Percentiles rank a stretch among this genome's conserved stretches.
phyloP scores from a whole-genome alignment of 441 rosid species.

The Adansonia rubrostipa region DNA sequence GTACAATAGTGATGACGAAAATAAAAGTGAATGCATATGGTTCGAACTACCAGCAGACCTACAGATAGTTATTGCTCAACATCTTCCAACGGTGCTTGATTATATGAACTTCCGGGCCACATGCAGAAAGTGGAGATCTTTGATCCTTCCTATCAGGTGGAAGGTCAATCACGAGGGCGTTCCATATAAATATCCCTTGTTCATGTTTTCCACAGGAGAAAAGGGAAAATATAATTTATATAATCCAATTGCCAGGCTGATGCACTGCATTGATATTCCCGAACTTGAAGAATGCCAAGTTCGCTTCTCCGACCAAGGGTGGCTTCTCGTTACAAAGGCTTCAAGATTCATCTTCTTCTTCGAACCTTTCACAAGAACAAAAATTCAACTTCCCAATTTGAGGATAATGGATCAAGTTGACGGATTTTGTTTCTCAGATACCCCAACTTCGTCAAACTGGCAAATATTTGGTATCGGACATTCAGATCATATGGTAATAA shows the following conservation, averaged over 20 bases:
- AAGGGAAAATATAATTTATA: not conserved
- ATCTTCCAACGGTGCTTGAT: not conserved
- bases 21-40: not conserved
- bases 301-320: not conserved
- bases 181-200: not conserved
- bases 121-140: not conserved
- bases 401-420: no score
- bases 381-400: not conserved
- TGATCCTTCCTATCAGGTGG: not conserved
- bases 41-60: not conserved
- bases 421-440: not conserved
- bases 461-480: not conserved
- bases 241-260: not conserved
- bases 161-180: not conserved
- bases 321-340: not conserved
- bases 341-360: not conserved
- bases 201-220: not conserved
- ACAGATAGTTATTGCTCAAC: not conserved
- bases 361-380: not conserved
- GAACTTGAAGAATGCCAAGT: not conserved
- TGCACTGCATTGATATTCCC: not conserved
- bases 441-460: not conserved
- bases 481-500: not conserved
- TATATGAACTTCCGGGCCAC: no score
- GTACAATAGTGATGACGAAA: no score